These are phyloP conservation scores for Penicillium brasilianum DNA, from an alignment of 2,329 filamentous ascomycete genomes.

Conservation along the genomic window DNA sequence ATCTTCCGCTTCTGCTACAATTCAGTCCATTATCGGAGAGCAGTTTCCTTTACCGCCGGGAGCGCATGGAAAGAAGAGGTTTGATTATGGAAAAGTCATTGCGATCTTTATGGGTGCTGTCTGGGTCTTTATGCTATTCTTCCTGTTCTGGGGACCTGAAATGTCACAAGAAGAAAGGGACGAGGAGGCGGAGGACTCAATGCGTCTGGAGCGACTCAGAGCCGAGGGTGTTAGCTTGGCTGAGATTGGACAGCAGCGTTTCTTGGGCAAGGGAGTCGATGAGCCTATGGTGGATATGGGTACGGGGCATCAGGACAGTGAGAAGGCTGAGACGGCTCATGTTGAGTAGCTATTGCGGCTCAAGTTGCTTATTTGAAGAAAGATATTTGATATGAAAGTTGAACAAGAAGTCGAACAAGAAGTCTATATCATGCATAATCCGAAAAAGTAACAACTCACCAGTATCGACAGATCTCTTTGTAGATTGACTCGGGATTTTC, in stretches of 20 bases:
- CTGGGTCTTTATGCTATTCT: conserved; percentile 39
- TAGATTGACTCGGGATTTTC: conserved; percentile 25
- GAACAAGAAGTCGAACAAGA: too few species aligned
- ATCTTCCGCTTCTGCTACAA: conserved; percentile 50
- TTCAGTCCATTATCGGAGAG: conserved; percentile 50
- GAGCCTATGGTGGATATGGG: background rate
- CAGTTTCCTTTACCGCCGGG: conserved; percentile 45
- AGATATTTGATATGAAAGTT: background rate
- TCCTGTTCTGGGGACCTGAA: conserved; percentile 40
- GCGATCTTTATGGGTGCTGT: conserved; percentile 37
- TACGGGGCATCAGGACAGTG: background rate
- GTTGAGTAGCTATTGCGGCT: background rate
- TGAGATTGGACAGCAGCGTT: conserved; percentile 26
- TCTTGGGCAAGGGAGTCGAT: conserved; percentile 11
- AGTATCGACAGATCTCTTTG: conserved; percentile 18
- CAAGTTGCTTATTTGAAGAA: too few species aligned
- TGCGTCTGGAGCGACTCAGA: conserved; percentile 29
- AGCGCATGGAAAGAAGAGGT: conserved; percentile 38
- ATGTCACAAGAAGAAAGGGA: conserved; percentile 36
- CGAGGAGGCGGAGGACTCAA: conserved; percentile 30
- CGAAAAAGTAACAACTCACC: background rate
- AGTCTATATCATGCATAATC: background rate
- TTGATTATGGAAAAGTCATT: conserved; percentile 51
- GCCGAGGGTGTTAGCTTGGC: conserved; percentile 25
- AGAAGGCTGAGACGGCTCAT: conserved; percentile 10